Evolutionary conservation across 441 rosid species (phyloP).

Genomic region (Viola pubescens): DNA sequence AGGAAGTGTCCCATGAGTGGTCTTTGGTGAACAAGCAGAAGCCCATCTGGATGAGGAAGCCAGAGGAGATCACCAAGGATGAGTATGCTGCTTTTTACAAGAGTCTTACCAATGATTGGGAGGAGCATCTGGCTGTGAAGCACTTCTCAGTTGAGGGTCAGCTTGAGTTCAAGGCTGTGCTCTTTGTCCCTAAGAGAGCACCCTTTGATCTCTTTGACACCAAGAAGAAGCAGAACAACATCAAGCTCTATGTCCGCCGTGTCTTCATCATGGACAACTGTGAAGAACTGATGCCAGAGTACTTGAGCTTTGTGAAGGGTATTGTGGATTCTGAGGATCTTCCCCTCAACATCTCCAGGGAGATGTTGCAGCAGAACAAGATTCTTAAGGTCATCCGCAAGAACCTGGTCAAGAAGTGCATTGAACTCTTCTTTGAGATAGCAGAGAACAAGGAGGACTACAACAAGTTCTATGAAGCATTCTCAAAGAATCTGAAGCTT

Average conservation of each 20-base stretch:
- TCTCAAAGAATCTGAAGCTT: conserved; percentile 47
- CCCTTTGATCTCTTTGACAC: conserved; percentile 86
- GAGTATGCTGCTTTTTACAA: conserved; percentile 86
- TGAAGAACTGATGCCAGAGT: conserved; percentile 78
- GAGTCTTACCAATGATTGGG: conserved; percentile 93
- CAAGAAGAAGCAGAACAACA: conserved; percentile 79
- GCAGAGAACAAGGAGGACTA: conserved; percentile 94
- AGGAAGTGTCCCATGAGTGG: conserved; percentile 82
- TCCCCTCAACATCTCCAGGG: conserved; percentile 85
- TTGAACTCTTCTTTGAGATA: conserved; percentile 81
- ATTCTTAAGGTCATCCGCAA: conserved; percentile 85
- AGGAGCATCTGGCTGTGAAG: conserved; percentile 74
- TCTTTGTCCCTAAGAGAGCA: conserved; percentile 62
- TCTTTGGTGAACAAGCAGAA: conserved; percentile 63
- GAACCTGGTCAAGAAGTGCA: conserved; percentile 84
- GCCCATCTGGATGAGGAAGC: conserved; percentile 90
- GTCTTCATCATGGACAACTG: conserved; percentile 95
- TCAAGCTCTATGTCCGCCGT: conserved; percentile 78
- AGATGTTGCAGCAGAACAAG: conserved; percentile 82
- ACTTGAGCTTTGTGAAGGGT: conserved; percentile 76
- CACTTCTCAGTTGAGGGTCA: conserved; percentile 94
- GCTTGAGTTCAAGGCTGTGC: conserved; percentile 87
- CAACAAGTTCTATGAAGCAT: conserved; percentile 46
- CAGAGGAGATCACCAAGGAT: conserved; percentile 80
- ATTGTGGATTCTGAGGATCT: conserved; percentile 84